Evolutionary conservation across 1,139 yeast species (phyloP).

Genomic region (Yamadazyma friedrichii): DNA sequence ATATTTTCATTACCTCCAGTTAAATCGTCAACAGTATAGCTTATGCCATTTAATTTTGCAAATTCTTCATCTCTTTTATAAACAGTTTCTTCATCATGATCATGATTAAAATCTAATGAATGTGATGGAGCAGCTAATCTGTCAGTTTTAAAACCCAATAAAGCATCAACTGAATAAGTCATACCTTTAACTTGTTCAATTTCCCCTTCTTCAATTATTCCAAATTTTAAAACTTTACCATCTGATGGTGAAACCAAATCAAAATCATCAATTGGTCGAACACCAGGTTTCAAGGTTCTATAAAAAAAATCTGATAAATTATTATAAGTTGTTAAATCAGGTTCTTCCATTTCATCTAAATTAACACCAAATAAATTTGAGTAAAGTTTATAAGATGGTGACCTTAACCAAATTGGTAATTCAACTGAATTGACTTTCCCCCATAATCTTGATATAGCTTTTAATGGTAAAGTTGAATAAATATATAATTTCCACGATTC

Average conservation of each 20-base stretch:
- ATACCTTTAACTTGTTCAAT: constrained; percentile 97
- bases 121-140: constrained; percentile 62
- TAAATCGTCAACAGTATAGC: constrained; percentile 68
- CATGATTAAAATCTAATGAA: constrained; percentile 47
- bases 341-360: constrained; percentile 83
- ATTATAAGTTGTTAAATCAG: constrained; percentile 67
- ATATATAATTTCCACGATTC: constrained; percentile 88
- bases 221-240: constrained; percentile 85
- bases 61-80: constrained; percentile 66
- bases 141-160: constrained; percentile 64
- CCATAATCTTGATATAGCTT: constrained; percentile 91
- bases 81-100: constrained; percentile 42
- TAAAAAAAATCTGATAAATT: constrained; percentile 92
- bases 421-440: constrained; percentile 83
- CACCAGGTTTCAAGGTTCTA: constrained; percentile 75
- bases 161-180: constrained; percentile 86
- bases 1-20: constrained; percentile 44
- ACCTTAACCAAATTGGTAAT: constrained; percentile 86
- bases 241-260: constrained; percentile 89
- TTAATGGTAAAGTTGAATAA: constrained; percentile 86
- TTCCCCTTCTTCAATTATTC: constrained; percentile 77
- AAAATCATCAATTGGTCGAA: constrained; percentile 70
- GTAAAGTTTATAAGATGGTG: constrained; percentile 78
- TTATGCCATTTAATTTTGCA: constrained; percentile 75
- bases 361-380: constrained; percentile 84